Base-by-base conservation (phyloP, 2,329 filamentous ascomycete genomes). In the Apiospora sp. region DNA sequence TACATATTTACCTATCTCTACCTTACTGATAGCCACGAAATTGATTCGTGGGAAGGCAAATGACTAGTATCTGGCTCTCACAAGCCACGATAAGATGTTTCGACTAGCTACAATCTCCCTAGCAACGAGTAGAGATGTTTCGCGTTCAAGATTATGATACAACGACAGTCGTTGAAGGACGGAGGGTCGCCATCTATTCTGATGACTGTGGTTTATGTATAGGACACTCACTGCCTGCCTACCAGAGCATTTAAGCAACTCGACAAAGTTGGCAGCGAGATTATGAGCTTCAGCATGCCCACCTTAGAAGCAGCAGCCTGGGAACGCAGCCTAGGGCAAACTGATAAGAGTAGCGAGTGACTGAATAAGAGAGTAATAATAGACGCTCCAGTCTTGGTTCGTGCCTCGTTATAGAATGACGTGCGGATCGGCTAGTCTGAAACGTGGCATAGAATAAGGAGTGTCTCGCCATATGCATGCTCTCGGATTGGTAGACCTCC, bases 361-460 rank as follows among this genome's bases (percentile, higher is more conserved):
- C 44, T 7, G 44, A 2, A 10, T 48, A 22, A 61, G 30, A 12
- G 54, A 37, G 13, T 30, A 12, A 22, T n/a, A n/a, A 14, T 8
- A 12, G 16, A 37, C 58, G 34, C 34, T 41, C 19, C n/a, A n/a
- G n/a, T 6, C 12, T 51, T n/a, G 48, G n/a, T 22, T 68, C 7
- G 67, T 37, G 67, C 41, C 46, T 46, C 41, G 24, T 34, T 46
- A 49, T 49, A 46, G 43, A 46, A 68, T 68, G 67, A 49, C 67
- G 67, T 68, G 67, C 46, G 22, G 67, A 68, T 68, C 67, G 67
- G 16, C 67, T 46, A 49, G 67, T 68, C 41, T 68, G 67, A 68
- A 68, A 68, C 67, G 41, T 49, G 67, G 58, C 12, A 48, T 14
- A 44, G 30, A 43, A n/a, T 44, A 67, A 71, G 58, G 58, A 14